Evolutionary conservation across 148 eudicot species (phyloP).

Genomic region (Vaccinium corymbosum): DNA sequence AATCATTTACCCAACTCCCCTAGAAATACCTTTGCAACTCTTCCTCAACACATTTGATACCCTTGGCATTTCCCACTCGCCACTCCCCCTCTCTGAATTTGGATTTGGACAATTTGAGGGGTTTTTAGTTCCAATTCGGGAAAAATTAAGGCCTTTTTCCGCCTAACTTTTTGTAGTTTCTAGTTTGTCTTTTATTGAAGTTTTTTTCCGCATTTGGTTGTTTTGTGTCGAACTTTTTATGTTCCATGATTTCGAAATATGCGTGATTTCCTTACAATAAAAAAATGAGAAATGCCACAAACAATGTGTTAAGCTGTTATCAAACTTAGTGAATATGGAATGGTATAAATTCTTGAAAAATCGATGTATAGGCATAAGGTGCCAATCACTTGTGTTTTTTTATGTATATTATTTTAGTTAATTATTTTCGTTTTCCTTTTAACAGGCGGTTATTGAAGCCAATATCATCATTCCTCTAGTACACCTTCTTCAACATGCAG

Average conservation of each 20-base stretch:
- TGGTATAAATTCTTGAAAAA: neutral
- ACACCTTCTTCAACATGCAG: slow-evolving; percentile 65
- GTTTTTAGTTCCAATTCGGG: too few species aligned
- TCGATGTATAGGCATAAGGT: neutral
- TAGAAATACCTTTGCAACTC: too few species aligned
- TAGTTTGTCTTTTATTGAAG: too few species aligned
- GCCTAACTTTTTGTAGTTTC: too few species aligned
- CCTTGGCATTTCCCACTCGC: too few species aligned
- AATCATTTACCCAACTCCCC: neutral
- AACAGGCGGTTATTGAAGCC: slow-evolving; percentile 70
- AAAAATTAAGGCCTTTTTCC: too few species aligned
- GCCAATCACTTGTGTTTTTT: neutral
- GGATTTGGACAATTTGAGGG: too few species aligned
- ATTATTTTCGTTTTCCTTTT: neutral
- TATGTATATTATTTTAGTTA: neutral
- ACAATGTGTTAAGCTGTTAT: neutral
- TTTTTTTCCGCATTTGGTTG: too few species aligned
- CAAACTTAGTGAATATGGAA: neutral
- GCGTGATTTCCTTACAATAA: neutral
- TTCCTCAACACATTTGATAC: too few species aligned
- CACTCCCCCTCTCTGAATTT: too few species aligned
- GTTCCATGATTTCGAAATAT: too few species aligned
- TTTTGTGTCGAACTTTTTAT: too few species aligned
- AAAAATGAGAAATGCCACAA: neutral
- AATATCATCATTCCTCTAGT: slow-evolving; percentile 56